Evolutionary conservation across 2,329 filamentous ascomycete species (phyloP), one percentile per base, ranked within the genome.

Genomic region (Colletotrichum endophyticum): DNA sequence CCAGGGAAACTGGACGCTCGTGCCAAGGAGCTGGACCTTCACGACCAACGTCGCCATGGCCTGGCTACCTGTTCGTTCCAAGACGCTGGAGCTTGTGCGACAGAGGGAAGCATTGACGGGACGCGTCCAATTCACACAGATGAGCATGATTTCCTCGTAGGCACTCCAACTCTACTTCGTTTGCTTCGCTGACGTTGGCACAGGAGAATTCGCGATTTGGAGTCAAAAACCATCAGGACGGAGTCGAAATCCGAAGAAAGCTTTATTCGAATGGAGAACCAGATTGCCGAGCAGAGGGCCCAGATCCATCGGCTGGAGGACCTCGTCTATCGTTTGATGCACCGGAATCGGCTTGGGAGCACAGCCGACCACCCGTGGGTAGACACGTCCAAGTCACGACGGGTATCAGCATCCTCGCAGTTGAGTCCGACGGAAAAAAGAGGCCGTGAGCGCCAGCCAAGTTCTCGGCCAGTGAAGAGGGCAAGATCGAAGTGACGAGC

Each of bases 121-220:
- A 9, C 82, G 87, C 49, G 87, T 89, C 56, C 84, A 88, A 64
- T 89, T 89, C 78, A 84, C 87, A 72, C 87, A 89, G 79, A 87
- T 87, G 83, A 88, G 86, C 81, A 86, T 89, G 84, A 84, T 89
- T 34, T 85, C 86, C 61, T 87, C 87, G 82, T 85, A 78, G 78
- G 83, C 80, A 30, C 6, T 8, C 7, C 61, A 5, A 28, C 59
- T 28, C 32, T 25, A 56, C 16, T 15, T 34, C 22, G 27, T 12
- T 19, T 39, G 28, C 16, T 28, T 32, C 44, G 56, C 49, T 79
- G 56, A 79, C 16, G n/a, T 64, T 30, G 16, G 25, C 34, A 16
- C 53, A 83, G 80, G 56, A 81, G 83, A 67, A 80, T 86, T 67
- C 78, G 83, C 12, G 82, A 85, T 44, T 80, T 87, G 12, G 85